Conservation (phyloP, 1,139 yeast genomes). For the Yamadazyma membranifaciens region DNA sequence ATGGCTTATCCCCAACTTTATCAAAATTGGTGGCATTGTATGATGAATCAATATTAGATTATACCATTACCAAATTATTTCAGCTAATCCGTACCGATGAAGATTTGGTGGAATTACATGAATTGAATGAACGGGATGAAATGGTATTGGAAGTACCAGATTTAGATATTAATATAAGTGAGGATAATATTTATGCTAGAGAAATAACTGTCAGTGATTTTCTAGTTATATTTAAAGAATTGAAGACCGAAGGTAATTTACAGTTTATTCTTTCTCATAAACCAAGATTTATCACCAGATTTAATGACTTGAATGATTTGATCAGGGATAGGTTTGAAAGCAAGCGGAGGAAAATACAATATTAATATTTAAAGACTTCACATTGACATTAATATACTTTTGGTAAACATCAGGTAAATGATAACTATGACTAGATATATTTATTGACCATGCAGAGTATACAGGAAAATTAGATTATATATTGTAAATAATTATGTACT, state of each 20-base stretch:
- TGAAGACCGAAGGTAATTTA: constrained; percentile 21
- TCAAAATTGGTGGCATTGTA: constrained; percentile 23
- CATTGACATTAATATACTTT: not conserved
- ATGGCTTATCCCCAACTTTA: constrained; percentile 10
- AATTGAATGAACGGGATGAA: constrained; percentile 29
- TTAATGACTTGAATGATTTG: constrained; percentile 25
- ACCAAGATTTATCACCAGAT: constrained; percentile 33
- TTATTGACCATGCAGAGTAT: not conserved
- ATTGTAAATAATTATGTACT: constrained; percentile 2
- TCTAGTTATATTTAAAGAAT: constrained; percentile 25
- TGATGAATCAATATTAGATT: constrained; percentile 16
- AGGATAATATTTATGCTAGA: constrained; percentile 37
- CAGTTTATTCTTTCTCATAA: constrained; percentile 27
- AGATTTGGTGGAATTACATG: constrained; percentile 26
- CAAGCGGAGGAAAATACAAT: constrained; percentile 5
- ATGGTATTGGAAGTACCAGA: constrained; percentile 32
- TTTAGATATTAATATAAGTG: constrained; percentile 32
- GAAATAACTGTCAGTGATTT: constrained; percentile 34
- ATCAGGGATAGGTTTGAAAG: constrained; percentile 12
- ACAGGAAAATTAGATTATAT: not conserved
- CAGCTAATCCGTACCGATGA: constrained; percentile 25
- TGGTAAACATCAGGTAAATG: too few relatives aligned
- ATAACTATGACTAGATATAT: not conserved
- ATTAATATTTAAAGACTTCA: not conserved
- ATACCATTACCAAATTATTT: constrained; percentile 27